Evolutionary conservation across 306 rosid genomes (phyloP).

Genomic region (Dalbergia cochinchinensis): DNA sequence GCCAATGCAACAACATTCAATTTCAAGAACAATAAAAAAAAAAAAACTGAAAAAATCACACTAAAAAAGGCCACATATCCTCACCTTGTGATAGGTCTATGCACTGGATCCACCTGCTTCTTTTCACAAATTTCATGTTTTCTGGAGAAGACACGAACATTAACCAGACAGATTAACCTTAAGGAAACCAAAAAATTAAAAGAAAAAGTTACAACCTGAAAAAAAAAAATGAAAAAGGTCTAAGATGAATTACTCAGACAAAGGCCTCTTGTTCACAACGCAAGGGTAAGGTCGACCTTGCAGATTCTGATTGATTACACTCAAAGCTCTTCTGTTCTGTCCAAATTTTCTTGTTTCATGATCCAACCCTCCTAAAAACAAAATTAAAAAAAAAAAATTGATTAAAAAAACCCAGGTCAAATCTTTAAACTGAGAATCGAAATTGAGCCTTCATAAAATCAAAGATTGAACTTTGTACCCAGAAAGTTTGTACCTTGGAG

Average conservation of each 20-base stretch:
- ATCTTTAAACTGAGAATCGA: conserved; percentile 14
- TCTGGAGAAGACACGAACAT: conserved; percentile 36
- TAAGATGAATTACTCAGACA: conserved; percentile 52
- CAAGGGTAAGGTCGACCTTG: conserved; percentile 62
- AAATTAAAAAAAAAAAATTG: not conserved
- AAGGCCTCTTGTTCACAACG: conserved; percentile 72
- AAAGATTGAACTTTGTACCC: not conserved
- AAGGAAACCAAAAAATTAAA: conserved; percentile 6
- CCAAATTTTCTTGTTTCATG: conserved; percentile 46
- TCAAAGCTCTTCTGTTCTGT: conserved; percentile 69
- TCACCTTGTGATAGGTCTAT: conserved; percentile 78
- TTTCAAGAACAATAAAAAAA: not conserved
- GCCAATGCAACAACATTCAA: not conserved
- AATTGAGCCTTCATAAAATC: not conserved
- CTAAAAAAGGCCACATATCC: not conserved
- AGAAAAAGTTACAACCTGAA: not conserved
- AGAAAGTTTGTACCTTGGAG: conserved; percentile 53
- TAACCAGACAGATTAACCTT: conserved; percentile 4
- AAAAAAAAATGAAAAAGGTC: not conserved
- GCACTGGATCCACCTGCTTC: conserved; percentile 74
- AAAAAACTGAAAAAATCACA: not conserved
- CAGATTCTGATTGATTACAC: conserved; percentile 61
- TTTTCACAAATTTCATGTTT: conserved; percentile 61
- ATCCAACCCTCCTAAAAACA: conserved; percentile 52
- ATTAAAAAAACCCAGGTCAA: not conserved